Percentiles rank a stretch among this genome's conserved stretches.
These are phyloP conservation scores for Boehmeria nivea DNA, from an alignment of 306 rosid species.

Conservation along the genomic window DNA sequence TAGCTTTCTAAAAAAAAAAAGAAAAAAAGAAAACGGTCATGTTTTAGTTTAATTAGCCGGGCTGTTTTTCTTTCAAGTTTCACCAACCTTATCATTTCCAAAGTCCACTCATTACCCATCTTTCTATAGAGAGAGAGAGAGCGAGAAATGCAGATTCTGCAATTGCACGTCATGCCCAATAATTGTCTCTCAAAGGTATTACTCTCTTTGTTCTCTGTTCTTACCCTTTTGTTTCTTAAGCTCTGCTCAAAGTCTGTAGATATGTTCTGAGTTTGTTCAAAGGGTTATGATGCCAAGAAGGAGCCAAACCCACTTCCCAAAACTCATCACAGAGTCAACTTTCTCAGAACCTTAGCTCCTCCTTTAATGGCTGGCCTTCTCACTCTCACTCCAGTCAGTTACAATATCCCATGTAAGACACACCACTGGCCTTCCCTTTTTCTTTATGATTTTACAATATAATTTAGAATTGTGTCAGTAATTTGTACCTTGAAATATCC, in stretches of 20 bases:
- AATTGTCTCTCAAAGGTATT: slow-evolving; percentile 35
- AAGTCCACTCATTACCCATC: background rate
- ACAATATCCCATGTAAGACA: slow-evolving; percentile 34
- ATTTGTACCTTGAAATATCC: too few species aligned
- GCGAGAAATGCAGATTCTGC: slow-evolving; percentile 36
- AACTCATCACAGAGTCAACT: slow-evolving; percentile 20
- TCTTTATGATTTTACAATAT: background rate
- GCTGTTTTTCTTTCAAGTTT: background rate
- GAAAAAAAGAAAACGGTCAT: too few species aligned
- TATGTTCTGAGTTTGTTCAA: slow-evolving; percentile 5
- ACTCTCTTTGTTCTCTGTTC: background rate
- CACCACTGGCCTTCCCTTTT: background rate
- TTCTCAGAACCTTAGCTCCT: slow-evolving; percentile 42
- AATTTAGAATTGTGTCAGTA: too few species aligned
- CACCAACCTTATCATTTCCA: background rate
- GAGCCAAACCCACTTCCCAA: slow-evolving; percentile 22
- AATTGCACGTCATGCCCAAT: slow-evolving; percentile 20
- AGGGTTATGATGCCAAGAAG: slow-evolving; percentile 30
- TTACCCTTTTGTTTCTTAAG: background rate
- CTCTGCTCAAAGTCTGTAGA: background rate
- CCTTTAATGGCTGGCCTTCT: slow-evolving; percentile 54
- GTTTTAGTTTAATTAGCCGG: too few species aligned
- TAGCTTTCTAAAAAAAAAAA: too few species aligned
- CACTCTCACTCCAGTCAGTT: slow-evolving; percentile 48
- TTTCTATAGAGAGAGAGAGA: background rate